Conservation (phyloP, 345 rosid species). For the Euphorbia lathyris region DNA sequence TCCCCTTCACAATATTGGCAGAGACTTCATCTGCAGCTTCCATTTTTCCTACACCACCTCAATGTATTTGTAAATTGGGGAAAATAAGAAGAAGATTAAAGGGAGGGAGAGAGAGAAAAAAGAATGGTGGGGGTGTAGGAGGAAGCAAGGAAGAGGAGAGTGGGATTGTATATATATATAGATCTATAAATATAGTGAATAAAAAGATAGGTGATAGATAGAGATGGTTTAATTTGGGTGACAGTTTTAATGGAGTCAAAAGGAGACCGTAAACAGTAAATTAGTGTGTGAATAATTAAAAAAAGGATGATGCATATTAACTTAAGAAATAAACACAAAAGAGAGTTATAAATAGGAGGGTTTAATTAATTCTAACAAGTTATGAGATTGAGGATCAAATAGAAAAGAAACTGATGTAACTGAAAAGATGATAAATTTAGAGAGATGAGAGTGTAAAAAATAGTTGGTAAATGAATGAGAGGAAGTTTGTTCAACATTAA, state of each 20-base stretch:
- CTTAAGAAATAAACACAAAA: not conserved
- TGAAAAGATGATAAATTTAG: constrained; percentile 47
- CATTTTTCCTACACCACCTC: constrained; percentile 31
- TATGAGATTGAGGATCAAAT: not conserved
- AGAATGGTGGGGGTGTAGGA: constrained; percentile 7
- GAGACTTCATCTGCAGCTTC: constrained; percentile 41
- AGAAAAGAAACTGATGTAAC: constrained; percentile 27
- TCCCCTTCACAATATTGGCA: constrained; percentile 48
- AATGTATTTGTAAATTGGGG: not conserved
- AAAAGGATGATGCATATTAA: not conserved
- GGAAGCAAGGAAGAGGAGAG: constrained; percentile 20
- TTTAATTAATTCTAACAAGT: not conserved
- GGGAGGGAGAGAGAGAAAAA: not conserved
- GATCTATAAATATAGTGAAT: constrained; percentile 20
- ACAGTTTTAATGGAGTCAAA: constrained; percentile 31
- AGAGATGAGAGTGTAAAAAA: constrained; percentile 17
- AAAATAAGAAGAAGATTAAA: constrained; percentile 14
- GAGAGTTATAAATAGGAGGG: not conserved
- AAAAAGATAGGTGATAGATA: not conserved
- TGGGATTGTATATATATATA: constrained; percentile 23
- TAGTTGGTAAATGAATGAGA: constrained; percentile 12
- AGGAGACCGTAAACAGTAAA: constrained; percentile 30
- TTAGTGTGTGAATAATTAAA: constrained; percentile 32
- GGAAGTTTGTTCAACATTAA: constrained; percentile 31
- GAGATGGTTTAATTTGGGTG: constrained; percentile 8